Conservation (phyloP, 495 filamentous ascomycete species). For the Talaromyces proteolyticus region DNA sequence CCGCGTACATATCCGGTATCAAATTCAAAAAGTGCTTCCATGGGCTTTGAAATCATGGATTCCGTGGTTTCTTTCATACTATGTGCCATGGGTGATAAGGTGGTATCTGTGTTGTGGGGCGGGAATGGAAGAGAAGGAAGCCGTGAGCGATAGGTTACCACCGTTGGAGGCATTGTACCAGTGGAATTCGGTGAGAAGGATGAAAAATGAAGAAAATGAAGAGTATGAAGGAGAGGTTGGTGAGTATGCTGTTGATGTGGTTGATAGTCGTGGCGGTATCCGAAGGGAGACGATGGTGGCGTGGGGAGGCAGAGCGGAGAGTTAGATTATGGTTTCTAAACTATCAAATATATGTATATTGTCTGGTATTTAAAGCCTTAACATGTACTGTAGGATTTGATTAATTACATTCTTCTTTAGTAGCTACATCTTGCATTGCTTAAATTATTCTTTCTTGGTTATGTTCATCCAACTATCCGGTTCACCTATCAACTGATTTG, state of each 20-base stretch:
- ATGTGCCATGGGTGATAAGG: slow-evolving; percentile 3
- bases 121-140: background rate
- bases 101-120: slow-evolving; percentile 5
- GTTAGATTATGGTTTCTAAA: too few species aligned
- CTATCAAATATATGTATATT: too few species aligned
- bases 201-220: background rate
- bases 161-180: slow-evolving; percentile 6
- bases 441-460: too few species aligned
- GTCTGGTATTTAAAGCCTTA: too few species aligned
- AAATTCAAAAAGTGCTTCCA: slow-evolving; percentile 17
- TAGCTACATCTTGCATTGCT: too few species aligned
- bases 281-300: too few species aligned
- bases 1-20: slow-evolving; percentile 25
- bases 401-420: too few species aligned
- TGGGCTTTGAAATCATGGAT: slow-evolving; percentile 15
- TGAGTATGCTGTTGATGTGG: background rate
- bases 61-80: slow-evolving; percentile 2
- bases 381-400: too few species aligned
- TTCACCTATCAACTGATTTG: too few species aligned
- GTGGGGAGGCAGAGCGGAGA: too few species aligned
- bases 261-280: background rate
- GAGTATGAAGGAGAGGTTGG: background rate
- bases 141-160: background rate
- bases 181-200: slow-evolving; percentile 4
- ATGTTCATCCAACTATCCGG: too few species aligned